Base-by-base conservation (phyloP, 1,284 basidiomycete genomes). In the Moesziomyces sp. region DNA sequence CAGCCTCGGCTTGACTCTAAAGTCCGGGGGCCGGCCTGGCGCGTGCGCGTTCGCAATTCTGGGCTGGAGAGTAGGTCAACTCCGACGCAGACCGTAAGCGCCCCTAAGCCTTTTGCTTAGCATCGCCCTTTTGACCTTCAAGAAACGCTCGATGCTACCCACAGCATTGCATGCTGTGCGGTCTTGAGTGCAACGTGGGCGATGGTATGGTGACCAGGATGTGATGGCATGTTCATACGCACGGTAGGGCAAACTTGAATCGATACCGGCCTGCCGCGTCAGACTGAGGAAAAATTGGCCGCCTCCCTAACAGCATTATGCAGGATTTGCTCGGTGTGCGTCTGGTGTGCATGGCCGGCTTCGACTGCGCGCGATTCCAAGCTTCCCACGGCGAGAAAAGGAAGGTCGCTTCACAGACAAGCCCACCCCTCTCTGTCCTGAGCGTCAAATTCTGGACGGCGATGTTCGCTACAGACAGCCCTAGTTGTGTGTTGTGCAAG, bases 1-100 rank as follows among this genome's bases (percentile, higher is more conserved):
- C 35, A 55, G 63, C 63, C 63, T 51, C 52, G 63, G 63, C 34
- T 46, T 38, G 45, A 66, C 63, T 66, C 47, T 50, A 24, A 2
- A 8, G 11, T 30, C 35, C 21, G 8, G 35, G 35, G 5, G 35
- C 10, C 23, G 47, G 53, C 54, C 42, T 56, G 60, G 60, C 54
- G 47, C 52, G 63, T 60, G 52, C 51, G 44, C 56, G n/a, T 16
- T 14, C 38, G 21, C 19, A 21, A 3, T 28, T 35, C 50, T 19
- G 35, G 34, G 46, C 21, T 51, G 52, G 52, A 60, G 38, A 50
- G 52, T 66, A 40, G 24, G 34, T 46, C 18, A 66, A 66, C 58
- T 59, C 58, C 53, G 63, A 52, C 48, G 48, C 52, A 52, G 58
- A 14, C 47, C 30, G 30, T 18, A 14, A 4, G 14, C 13, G 14